phyloP scores from a whole-genome alignment of 345 rosid species.

The Eucalyptus melliodora region DNA sequence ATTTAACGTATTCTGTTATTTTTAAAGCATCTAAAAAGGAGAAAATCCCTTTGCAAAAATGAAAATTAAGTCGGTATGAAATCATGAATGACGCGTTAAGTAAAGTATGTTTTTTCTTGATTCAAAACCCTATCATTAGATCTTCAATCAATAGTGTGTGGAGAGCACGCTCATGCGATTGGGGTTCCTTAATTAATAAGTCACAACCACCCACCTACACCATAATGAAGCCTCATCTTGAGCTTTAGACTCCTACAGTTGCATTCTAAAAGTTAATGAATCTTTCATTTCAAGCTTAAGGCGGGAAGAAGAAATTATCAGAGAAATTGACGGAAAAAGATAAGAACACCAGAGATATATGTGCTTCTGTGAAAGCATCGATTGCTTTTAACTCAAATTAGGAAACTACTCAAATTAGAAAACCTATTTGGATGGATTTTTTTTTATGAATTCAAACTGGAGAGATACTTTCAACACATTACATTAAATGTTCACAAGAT shows the following conservation, averaged over 20 bases:
- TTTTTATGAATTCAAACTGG: background rate
- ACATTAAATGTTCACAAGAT: background rate
- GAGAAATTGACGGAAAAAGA: background rate
- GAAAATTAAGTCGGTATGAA: background rate
- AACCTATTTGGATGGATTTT: background rate
- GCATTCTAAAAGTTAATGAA: background rate
- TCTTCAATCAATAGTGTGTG: background rate
- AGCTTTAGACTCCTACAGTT: background rate
- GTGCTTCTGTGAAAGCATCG: background rate
- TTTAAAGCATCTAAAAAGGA: background rate
- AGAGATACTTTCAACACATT: background rate
- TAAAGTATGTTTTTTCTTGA: background rate
- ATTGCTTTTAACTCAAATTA: background rate
- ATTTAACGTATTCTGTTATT: background rate
- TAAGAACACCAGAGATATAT: background rate
- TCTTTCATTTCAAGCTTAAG: background rate
- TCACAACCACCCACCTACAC: background rate
- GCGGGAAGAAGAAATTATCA: background rate
- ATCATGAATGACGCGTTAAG: background rate
- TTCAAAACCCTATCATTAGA: background rate
- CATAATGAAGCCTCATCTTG: background rate
- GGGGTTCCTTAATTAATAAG: background rate
- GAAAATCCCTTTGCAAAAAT: background rate
- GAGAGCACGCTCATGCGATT: background rate
- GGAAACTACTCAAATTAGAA: background rate